Evolutionary conservation across 2,329 filamentous ascomycete species (phyloP).

Genomic region (Trichoderma asperellum): DNA sequence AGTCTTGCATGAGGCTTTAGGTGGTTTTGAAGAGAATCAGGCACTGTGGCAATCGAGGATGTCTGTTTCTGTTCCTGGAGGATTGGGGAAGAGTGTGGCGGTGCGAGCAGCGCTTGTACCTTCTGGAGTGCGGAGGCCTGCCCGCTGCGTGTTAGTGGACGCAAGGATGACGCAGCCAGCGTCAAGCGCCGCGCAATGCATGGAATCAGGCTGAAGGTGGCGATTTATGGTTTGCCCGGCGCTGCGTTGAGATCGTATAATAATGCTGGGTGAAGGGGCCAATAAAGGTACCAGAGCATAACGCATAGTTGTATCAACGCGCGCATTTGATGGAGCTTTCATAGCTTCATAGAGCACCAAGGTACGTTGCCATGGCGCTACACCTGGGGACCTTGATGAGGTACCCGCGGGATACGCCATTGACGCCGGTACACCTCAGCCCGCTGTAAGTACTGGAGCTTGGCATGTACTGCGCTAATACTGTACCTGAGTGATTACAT

Average conservation of each 20-base stretch:
- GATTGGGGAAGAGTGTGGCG: slow-evolving; percentile 13
- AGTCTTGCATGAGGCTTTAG: neutral
- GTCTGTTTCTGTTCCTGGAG: neutral
- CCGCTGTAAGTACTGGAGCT: too few relatives aligned
- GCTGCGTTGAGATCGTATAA: neutral
- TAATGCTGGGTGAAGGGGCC: neutral
- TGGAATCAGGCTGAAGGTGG: neutral
- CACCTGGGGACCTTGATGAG: neutral
- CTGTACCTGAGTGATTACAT: neutral
- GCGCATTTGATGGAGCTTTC: too few relatives aligned
- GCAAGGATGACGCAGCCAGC: neutral
- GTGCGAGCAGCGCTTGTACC: slow-evolving; percentile 10
- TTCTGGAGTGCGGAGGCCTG: slow-evolving; percentile 4
- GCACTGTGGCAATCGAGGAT: neutral
- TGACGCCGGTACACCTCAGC: neutral
- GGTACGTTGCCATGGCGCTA: neutral
- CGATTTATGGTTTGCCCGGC: neutral
- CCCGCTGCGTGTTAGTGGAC: neutral
- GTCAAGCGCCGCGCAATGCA: neutral
- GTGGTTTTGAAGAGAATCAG: neutral
- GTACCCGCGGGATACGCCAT: neutral
- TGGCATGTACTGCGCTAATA: neutral
- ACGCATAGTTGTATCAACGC: too few relatives aligned
- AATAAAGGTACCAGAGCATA: neutral
- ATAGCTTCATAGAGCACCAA: too few relatives aligned